Evolutionary conservation across 192 early-diverging fungal genomes (phyloP), one percentile per base, ranked within the genome.

Genomic region (Polychytrium aggregatum): DNA sequence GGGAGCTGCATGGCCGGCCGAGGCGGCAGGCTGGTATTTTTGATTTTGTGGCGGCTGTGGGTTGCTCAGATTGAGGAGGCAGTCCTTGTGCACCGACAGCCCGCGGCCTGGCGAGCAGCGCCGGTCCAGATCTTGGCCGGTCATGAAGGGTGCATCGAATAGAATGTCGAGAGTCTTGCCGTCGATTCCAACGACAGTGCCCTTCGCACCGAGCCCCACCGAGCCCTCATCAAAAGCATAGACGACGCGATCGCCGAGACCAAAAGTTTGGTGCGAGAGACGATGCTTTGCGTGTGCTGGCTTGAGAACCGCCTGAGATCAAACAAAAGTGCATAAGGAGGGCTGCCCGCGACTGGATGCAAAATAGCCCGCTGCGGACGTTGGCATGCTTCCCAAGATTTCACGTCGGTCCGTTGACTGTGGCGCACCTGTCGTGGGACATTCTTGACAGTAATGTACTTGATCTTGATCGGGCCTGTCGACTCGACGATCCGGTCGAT

Each of bases 161-260:
- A 98, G 59, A 14, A 98, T 74, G 53, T 97, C 93, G 3, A 96
- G 58, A 39, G 72, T 64, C 17, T 76, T 61, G 24, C 83, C 83
- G 27, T 79, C 71, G 37, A 94, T 71, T 9, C 79, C 86, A 48
- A 95, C 82, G 1, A 97, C 76, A 30, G 84, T 88, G 21, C 95
- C 95, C 46, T 76, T 74, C 21, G 79, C 71, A 3, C 80, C 92
- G 39, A 93, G 58, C 16, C 88, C 88, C 14, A 91, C 86, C 29
- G 69, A 72, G 42, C 76, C 87, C 31, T 62, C 73, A 55, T 78
- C 83, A 44, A 58, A 65, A 47, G 68, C 79, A 63, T 81, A 85
- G 4, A 85, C 63, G 0, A 97, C 81, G 11, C 95, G 85, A 54
- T 98, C 87, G 24, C 95, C 93, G 2, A 97, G 64, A 41, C 64